Evolutionary conservation across 169 alveolate species (phyloP).

Genomic region (Plasmodium gonderi): DNA sequence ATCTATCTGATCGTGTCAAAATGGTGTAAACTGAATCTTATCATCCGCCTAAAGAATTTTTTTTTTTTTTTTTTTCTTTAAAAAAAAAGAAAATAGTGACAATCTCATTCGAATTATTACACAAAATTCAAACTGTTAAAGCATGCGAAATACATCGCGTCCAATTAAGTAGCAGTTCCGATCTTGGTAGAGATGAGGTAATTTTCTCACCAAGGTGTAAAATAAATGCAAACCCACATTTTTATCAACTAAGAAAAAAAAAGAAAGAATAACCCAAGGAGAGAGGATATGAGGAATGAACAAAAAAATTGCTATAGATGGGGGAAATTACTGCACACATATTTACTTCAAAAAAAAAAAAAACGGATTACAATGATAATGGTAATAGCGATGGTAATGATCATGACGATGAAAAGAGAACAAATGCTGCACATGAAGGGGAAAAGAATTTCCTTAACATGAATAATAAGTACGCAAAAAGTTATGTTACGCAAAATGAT

Average conservation of each 20-base stretch:
- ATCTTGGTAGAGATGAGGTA: neutral
- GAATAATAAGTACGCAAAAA: neutral
- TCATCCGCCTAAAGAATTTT: too few species aligned
- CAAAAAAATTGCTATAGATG: neutral
- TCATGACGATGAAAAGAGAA: neutral
- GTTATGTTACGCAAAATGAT: neutral
- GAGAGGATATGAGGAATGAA: neutral
- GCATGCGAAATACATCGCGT: too few species aligned
- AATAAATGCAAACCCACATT: neutral
- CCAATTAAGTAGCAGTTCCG: neutral
- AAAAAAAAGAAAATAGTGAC: too few species aligned
- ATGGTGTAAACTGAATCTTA: too few species aligned
- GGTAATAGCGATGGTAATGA: too few species aligned
- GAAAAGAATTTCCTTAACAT: neutral
- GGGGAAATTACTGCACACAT: neutral
- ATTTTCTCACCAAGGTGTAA: neutral
- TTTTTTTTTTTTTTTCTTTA: too few species aligned
- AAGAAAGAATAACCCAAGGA: too few species aligned
- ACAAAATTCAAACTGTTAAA: too few species aligned
- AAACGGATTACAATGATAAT: too few species aligned
- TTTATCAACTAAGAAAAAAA: neutral
- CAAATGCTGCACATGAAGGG: neutral
- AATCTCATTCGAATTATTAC: too few species aligned
- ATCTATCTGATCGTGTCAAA: too few species aligned
- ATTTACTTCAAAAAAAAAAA: neutral